A percentile compares a stretch with the other conserved stretches of the same genome.
Conservation (phyloP, 768 basidiomycete species). For the Leccinum uliginosum region DNA sequence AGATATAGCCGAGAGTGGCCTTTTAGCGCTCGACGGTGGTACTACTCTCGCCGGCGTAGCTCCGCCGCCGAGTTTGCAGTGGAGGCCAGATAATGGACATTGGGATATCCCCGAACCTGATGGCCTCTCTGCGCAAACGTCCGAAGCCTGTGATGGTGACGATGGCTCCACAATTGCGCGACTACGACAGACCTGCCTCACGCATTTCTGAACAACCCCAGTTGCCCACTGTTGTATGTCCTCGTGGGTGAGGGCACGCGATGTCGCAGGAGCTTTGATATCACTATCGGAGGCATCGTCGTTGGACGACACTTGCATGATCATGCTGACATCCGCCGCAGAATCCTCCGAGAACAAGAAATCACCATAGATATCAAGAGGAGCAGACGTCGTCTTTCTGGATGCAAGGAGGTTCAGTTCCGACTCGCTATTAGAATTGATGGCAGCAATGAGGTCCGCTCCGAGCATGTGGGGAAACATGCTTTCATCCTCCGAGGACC, state of each 20-base stretch:
- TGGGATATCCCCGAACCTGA: slow-evolving; percentile 16
- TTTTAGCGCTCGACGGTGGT: not conserved
- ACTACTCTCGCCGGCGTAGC: not conserved
- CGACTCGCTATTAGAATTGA: slow-evolving; percentile 25
- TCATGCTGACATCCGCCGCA: slow-evolving; percentile 16
- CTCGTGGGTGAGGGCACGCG: slow-evolving; percentile 16
- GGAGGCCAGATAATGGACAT: slow-evolving; percentile 25
- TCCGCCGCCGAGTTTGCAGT: slow-evolving; percentile 16
- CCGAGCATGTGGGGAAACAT: slow-evolving; percentile 25
- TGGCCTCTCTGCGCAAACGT: slow-evolving; percentile 27
- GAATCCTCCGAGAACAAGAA: slow-evolving; percentile 16
- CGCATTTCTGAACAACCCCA: slow-evolving; percentile 24
- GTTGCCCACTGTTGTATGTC: slow-evolving; percentile 26
- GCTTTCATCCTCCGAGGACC: slow-evolving; percentile 16
- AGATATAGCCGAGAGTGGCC: not conserved
- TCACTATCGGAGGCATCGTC: slow-evolving; percentile 11
- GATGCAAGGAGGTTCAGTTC: slow-evolving; percentile 12
- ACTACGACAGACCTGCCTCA: slow-evolving; percentile 12
- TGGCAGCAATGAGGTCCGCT: slow-evolving; percentile 25
- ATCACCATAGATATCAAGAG: slow-evolving; percentile 6
- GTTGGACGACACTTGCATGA: slow-evolving; percentile 18
- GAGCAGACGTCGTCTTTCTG: not conserved
- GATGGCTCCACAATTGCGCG: slow-evolving; percentile 9
- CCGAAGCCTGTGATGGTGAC: slow-evolving; percentile 26
- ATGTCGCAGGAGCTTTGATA: slow-evolving; percentile 2